phyloP scores from a whole-genome alignment of 495 filamentous ascomycete genomes.

The Astrothelium macrocarpum region DNA sequence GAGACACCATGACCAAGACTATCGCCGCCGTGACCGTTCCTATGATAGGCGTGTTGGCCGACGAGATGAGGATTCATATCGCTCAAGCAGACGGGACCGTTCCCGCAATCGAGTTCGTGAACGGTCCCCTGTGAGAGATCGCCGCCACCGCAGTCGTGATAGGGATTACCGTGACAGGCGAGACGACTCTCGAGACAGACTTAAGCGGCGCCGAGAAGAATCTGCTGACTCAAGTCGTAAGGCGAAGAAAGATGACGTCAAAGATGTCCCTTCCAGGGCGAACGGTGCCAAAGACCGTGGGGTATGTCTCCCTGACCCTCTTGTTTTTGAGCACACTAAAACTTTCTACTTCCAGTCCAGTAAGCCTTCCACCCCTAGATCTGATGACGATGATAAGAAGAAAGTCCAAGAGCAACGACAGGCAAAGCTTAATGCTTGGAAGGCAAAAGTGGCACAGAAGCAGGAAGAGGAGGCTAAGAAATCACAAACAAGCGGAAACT shows the following conservation, averaged over 20 bases:
- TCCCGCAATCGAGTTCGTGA: slow-evolving; percentile 11
- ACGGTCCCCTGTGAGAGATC: slow-evolving; percentile 14
- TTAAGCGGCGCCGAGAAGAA: slow-evolving; percentile 1
- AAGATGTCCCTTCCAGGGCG: background rate
- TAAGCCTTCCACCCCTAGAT: background rate
- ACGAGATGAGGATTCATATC: slow-evolving; percentile 7
- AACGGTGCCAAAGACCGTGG: slow-evolving; percentile 7
- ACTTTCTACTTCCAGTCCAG: slow-evolving; percentile 16
- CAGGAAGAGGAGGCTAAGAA: slow-evolving; percentile 8
- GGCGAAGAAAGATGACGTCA: background rate
- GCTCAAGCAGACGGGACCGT: slow-evolving; percentile 15
- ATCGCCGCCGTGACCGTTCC: slow-evolving; percentile 15
- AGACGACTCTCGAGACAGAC: slow-evolving; percentile 7
- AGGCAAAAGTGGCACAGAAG: slow-evolving; percentile 15
- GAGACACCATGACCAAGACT: slow-evolving; percentile 14
- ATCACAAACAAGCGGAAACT: slow-evolving; percentile 6
- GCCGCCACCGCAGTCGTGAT: slow-evolving; percentile 15
- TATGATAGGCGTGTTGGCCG: slow-evolving; percentile 14
- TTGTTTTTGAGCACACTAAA: background rate
- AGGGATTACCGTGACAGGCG: slow-evolving; percentile 17
- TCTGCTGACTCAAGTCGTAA: background rate
- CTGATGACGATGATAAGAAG: slow-evolving; percentile 15
- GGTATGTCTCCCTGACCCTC: slow-evolving; percentile 13
- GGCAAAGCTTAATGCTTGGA: slow-evolving; percentile 23
- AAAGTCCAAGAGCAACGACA: slow-evolving; percentile 15